Conservation (phyloP, 495 filamentous ascomycete genomes). For the Penicillium psychrofluorescens region DNA sequence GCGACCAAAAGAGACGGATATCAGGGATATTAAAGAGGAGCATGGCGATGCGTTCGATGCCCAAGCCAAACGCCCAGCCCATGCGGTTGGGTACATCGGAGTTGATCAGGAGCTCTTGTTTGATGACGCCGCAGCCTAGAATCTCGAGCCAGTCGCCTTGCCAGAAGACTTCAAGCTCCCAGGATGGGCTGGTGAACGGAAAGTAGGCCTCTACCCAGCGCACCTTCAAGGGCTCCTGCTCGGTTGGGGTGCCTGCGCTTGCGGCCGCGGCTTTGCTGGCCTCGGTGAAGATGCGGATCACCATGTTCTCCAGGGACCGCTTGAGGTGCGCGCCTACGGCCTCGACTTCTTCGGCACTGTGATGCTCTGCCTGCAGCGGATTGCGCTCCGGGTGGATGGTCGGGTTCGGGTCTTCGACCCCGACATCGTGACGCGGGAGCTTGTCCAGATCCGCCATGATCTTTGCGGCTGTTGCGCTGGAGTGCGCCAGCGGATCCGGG, state of each 20-base stretch:
- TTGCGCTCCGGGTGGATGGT: slow-evolving; percentile 72
- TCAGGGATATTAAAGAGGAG: slow-evolving; percentile 91
- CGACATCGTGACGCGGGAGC: slow-evolving; percentile 63
- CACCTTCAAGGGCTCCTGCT: slow-evolving; percentile 65
- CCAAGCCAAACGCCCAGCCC: slow-evolving; percentile 95
- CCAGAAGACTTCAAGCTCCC: slow-evolving; percentile 96
- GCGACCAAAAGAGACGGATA: slow-evolving; percentile 95
- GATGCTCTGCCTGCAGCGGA: slow-evolving; percentile 66
- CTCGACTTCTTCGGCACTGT: slow-evolving; percentile 69
- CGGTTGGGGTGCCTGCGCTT: slow-evolving; percentile 36
- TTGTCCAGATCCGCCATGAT: slow-evolving; percentile 57
- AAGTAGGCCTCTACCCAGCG: slow-evolving; percentile 96
- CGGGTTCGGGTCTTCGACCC: slow-evolving; percentile 80
- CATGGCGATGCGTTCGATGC: slow-evolving; percentile 93
- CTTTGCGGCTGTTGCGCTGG: slow-evolving; percentile 26
- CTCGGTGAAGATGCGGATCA: slow-evolving; percentile 79
- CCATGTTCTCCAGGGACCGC: slow-evolving; percentile 77
- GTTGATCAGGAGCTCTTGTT: slow-evolving; percentile 69
- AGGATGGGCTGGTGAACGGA: slow-evolving; percentile 90
- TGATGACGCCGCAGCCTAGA: slow-evolving; percentile 84
- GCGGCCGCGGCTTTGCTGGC: slow-evolving; percentile 59
- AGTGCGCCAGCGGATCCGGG: slow-evolving; percentile 47
- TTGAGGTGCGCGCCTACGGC: slow-evolving; percentile 84
- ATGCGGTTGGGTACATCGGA: slow-evolving; percentile 68
- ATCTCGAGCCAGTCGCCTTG: slow-evolving; percentile 92